Base-by-base conservation (phyloP, 2,329 filamentous ascomycete species). In the Apiospora aurea region DNA sequence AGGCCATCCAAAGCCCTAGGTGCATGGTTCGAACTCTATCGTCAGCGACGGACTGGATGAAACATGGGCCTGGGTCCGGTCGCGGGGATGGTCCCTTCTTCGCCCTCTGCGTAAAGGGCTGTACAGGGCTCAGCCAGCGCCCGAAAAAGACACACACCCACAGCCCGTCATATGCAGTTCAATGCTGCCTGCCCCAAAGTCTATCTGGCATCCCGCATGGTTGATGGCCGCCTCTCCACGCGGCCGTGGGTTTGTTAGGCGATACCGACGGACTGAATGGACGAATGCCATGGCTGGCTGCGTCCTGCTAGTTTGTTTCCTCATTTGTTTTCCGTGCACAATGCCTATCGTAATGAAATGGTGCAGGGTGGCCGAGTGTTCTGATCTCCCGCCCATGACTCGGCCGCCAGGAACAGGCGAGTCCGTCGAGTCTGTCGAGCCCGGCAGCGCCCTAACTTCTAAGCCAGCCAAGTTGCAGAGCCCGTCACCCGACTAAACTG, bases 31-130 rank as follows among this genome's bases (percentile, higher is more conserved):
- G 18, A 64, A 64, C 34, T 41, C 7, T 64, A 64, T n/a, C 2
- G 57, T 4, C 41, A 21, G 21, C 57, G 57, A 41, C 29, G 57
- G 57, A 14, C 57, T 41, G 57, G 57, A 64, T 64, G 57, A 64
- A 64, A 64, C 57, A 64, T 38, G 57, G 34, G 34, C 57, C 57
- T 41, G 57, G 29, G 10, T 4, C 2, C 18, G 10, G n/a, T 6
- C 4, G 21, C 57, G 57, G 57, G 57, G 34, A 64, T 64, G 57
- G 18, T n/a, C 57, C 57, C 34, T 64, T 64, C 57, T 11, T 64
- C 34, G 7, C 4, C 8, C 14, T 41, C 34, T 29, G 26, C 26
- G 6, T 6, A 2, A 5, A 18, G 51, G 51, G 24, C 13, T 16
- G 51, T 16, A 29, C 14, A n/a, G 13, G 14, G 53, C 53, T 38